phyloP scores from a whole-genome alignment of 108 stramenopile species.

The Heterococcus sp. region DNA sequence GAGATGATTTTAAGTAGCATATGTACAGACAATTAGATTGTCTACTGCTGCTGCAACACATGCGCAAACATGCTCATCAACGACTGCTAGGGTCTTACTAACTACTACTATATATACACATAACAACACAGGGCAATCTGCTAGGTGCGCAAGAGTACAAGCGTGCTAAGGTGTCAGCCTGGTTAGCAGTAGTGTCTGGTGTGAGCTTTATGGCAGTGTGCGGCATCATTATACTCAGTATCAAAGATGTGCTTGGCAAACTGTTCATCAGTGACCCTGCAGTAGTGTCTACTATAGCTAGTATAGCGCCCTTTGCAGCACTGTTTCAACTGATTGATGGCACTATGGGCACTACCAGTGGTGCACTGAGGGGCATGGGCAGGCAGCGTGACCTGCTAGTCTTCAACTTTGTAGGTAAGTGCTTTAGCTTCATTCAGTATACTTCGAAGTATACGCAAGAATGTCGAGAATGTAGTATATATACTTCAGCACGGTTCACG shows the following conservation, averaged over 20 bases:
- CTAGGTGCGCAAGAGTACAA: neutral
- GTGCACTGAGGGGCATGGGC: neutral
- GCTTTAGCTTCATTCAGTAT: neutral
- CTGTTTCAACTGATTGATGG: neutral
- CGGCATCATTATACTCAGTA: neutral
- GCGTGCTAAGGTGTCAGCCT: neutral
- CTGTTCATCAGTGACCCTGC: neutral
- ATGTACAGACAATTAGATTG: too few species aligned
- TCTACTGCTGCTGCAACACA: too few species aligned
- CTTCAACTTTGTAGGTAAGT: neutral
- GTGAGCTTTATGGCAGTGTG: neutral
- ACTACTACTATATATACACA: too few species aligned
- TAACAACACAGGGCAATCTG: neutral
- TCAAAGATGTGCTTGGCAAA: neutral
- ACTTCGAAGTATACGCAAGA: neutral
- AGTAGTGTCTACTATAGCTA: neutral
- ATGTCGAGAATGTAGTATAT: neutral
- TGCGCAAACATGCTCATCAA: too few species aligned
- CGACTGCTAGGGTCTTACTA: too few species aligned
- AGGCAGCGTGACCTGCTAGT: neutral
- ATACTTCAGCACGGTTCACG: neutral
- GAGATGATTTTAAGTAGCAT: too few species aligned
- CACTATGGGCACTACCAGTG: neutral
- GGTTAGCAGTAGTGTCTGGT: neutral
- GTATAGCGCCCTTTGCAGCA: neutral